Conservation (phyloP, 441 rosid species). For the Erodium texanum region DNA sequence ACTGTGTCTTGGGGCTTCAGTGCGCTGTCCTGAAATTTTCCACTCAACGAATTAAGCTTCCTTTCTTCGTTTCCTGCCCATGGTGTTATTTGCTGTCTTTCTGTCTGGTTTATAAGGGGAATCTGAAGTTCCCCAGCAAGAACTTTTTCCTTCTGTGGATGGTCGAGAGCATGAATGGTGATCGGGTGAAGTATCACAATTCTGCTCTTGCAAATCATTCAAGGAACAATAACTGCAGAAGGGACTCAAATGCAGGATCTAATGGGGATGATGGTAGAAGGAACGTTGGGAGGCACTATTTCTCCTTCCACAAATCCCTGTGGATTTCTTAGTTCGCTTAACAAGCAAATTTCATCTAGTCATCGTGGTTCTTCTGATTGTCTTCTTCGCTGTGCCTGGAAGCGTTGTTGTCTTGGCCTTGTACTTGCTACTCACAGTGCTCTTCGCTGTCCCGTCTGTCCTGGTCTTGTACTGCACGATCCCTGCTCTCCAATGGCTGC, state of each 20-base stretch:
- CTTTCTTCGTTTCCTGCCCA: conserved; percentile 26
- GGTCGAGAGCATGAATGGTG: conserved; percentile 25
- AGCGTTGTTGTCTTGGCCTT: conserved; percentile 19
- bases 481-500: conserved; percentile 21
- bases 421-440: conserved; percentile 19
- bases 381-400: conserved; percentile 21
- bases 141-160: conserved; percentile 27
- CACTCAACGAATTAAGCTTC: conserved; percentile 18
- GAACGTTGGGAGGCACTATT: conserved; percentile 12
- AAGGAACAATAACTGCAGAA: conserved; percentile 4
- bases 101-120: conserved; percentile 17
- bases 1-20: conserved; percentile 23
- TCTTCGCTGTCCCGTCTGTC: conserved; percentile 21
- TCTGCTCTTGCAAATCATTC: conserved; percentile 11
- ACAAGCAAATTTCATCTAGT: conserved; percentile 23
- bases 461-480: conserved; percentile 24
- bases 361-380: conserved; percentile 19
- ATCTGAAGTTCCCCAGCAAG: conserved; percentile 23
- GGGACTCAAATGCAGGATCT: too few species aligned
- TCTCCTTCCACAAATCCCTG: conserved; percentile 18
- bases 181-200: conserved; percentile 14
- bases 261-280: not conserved
- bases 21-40: conserved; percentile 19
- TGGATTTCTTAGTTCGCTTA: conserved; percentile 20
- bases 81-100: conserved; percentile 26